Evolutionary conservation across 352 stramenopile species (phyloP).

Genomic region (Phytophthora tentaculata): DNA sequence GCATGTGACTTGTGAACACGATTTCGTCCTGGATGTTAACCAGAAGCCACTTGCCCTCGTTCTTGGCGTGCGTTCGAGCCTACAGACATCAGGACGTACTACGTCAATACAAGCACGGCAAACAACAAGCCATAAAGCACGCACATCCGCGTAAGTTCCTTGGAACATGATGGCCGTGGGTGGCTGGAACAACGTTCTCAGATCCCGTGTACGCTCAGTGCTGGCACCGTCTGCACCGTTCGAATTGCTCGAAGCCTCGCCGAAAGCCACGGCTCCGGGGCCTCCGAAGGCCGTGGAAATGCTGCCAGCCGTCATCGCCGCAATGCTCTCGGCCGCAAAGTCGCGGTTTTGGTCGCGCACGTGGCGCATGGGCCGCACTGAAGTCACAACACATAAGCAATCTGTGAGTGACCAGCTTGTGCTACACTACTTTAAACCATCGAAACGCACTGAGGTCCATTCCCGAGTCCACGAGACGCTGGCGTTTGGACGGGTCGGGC

Average conservation of each 20-base stretch:
- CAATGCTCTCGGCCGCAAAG: slow-evolving; percentile 85
- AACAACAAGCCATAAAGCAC: slow-evolving; percentile 20
- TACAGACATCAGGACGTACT: slow-evolving; percentile 19
- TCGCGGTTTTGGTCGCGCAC: slow-evolving; percentile 78
- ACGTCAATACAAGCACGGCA: background rate
- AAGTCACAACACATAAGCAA: slow-evolving; percentile 6
- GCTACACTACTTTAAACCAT: background rate
- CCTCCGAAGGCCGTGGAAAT: slow-evolving; percentile 58
- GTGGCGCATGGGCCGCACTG: slow-evolving; percentile 56
- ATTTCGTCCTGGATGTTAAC: slow-evolving; percentile 95
- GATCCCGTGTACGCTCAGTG: slow-evolving; percentile 47
- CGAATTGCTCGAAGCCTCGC: slow-evolving; percentile 14
- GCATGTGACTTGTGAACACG: slow-evolving; percentile 94
- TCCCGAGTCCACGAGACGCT: slow-evolving; percentile 72
- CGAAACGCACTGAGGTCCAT: slow-evolving; percentile 48
- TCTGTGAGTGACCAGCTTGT: background rate
- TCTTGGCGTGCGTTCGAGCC: slow-evolving; percentile 81
- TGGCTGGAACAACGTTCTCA: slow-evolving; percentile 78
- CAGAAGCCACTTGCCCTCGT: slow-evolving; percentile 91
- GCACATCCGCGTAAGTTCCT: slow-evolving; percentile 76
- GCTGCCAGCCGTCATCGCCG: slow-evolving; percentile 61
- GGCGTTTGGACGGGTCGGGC: slow-evolving; percentile 81
- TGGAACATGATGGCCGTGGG: slow-evolving; percentile 81
- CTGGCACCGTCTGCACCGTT: slow-evolving; percentile 5
- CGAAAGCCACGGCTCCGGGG: slow-evolving; percentile 14